A percentile compares a stretch with the other conserved stretches of the same genome.
phyloP scores from a whole-genome alignment of 2,329 filamentous ascomycete genomes.

The Ciborinia camelliae region DNA sequence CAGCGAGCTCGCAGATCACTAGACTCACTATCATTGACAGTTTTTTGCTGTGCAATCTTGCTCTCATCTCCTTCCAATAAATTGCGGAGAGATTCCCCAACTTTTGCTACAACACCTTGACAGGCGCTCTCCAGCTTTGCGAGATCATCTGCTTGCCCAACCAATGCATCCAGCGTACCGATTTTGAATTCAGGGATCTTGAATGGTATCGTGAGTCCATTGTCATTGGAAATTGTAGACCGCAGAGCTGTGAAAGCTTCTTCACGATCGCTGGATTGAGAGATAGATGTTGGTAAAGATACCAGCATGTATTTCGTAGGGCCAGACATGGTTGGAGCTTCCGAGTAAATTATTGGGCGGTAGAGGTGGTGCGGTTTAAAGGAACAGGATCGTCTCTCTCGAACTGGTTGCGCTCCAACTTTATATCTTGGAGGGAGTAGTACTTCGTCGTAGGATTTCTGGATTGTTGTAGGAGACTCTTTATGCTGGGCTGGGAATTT shows the following conservation, averaged over 20 bases:
- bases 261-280: slow-evolving; percentile 73
- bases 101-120: slow-evolving; percentile 79
- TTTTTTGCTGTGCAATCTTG: slow-evolving; percentile 71
- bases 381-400: too few species aligned
- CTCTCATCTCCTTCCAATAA: slow-evolving; percentile 38
- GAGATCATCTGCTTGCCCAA: slow-evolving; percentile 94
- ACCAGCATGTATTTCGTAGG: slow-evolving; percentile 73
- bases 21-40: slow-evolving; percentile 75
- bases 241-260: slow-evolving; percentile 77
- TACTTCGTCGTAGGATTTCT: neutral
- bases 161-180: slow-evolving; percentile 88
- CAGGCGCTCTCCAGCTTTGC: slow-evolving; percentile 80
- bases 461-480: slow-evolving; percentile 3
- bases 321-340: slow-evolving; percentile 31
- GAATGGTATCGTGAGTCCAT: slow-evolving; percentile 74
- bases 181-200: slow-evolving; percentile 94
- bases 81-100: slow-evolving; percentile 43
- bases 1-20: neutral
- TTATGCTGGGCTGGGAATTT: slow-evolving; percentile 7
- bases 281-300: slow-evolving; percentile 84
- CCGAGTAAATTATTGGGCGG: neutral
- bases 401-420: neutral
- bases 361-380: neutral
- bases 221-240: slow-evolving; percentile 67
- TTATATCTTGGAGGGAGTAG: neutral